These are phyloP conservation scores for Berkeleyomyces rouxiae DNA, from an alignment of 2,329 filamentous ascomycete species.

Conservation along the genomic window DNA sequence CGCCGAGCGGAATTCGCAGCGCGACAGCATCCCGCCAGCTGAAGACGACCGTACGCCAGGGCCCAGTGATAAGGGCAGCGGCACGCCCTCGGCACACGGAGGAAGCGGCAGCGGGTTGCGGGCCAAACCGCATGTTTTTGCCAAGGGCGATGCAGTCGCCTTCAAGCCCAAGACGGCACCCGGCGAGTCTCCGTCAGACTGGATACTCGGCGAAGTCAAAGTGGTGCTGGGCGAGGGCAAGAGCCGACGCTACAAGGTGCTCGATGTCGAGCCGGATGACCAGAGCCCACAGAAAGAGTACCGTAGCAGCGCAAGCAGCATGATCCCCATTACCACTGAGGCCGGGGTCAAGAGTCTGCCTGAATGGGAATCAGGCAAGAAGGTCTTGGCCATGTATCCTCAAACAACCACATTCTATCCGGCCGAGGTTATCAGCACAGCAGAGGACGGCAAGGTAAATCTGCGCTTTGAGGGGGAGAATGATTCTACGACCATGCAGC, in stretches of 20 bases:
- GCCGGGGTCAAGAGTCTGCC: constrained; percentile 32
- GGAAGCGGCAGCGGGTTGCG: constrained; percentile 21
- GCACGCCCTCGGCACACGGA: constrained; percentile 19
- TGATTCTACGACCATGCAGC: constrained; percentile 54
- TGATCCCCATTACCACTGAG: constrained; percentile 57
- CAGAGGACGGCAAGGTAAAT: constrained; percentile 35
- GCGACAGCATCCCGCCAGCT: constrained; percentile 31
- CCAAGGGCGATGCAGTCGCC: constrained; percentile 47
- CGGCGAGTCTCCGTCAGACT: constrained; percentile 36
- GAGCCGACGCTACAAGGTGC: constrained; percentile 60
- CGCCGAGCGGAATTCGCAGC: constrained; percentile 22
- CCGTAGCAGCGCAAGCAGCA: constrained; percentile 53
- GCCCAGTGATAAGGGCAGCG: constrained; percentile 27
- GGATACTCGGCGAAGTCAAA: constrained; percentile 65
- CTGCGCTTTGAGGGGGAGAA: constrained; percentile 70
- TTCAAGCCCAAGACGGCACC: constrained; percentile 42
- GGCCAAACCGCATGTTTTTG: constrained; percentile 37
- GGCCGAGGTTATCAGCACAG: constrained; percentile 55
- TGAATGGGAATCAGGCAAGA: constrained; percentile 49
- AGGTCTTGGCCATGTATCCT: constrained; percentile 63
- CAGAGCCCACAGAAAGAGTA: constrained; percentile 46
- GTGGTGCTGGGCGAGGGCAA: constrained; percentile 61
- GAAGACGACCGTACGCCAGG: constrained; percentile 23
- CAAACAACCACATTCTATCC: constrained; percentile 77
- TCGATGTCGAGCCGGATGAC: constrained; percentile 63